phyloP scores from a whole-genome alignment of 257 asterid genomes.

The Nicotiana benthamiana region DNA sequence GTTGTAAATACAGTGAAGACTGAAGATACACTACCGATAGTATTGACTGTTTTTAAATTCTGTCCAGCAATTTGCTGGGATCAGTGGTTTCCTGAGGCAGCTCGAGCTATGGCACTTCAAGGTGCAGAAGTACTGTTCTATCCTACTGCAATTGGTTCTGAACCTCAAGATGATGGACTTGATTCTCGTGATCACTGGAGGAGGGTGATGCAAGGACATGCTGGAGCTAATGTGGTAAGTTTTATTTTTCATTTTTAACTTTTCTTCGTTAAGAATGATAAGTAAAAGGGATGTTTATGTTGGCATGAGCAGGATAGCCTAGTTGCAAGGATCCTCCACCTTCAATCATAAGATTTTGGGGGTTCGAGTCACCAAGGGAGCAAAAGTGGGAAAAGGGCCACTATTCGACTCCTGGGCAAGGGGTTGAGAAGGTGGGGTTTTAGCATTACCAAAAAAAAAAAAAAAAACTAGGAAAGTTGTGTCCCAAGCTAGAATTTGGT shows the following conservation, averaged over 20 bases:
- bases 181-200: constrained; percentile 99
- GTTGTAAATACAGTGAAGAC: not conserved
- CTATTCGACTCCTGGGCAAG: not conserved
- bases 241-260: not conserved
- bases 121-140: constrained; percentile 94
- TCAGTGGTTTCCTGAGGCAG: constrained; percentile 99
- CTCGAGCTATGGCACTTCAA: constrained; percentile 95
- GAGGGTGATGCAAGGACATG: constrained; percentile 98
- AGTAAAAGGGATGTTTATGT: not conserved
- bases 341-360: not conserved
- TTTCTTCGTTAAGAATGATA: not conserved
- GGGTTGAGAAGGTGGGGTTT: not conserved
- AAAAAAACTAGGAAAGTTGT: not conserved
- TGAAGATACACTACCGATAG: not conserved
- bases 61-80: constrained; percentile 92
- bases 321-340: not conserved
- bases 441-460: not conserved
- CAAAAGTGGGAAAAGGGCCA: not conserved
- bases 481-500: not conserved
- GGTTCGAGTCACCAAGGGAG: not conserved
- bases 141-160: constrained; percentile 98
- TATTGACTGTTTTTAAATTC: not conserved
- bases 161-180: constrained; percentile 86
- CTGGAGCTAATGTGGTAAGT: constrained; percentile 89
- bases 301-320: not conserved